Percentiles rank a stretch among this genome's conserved stretches.
Evolutionary conservation across 2,329 filamentous ascomycete species (phyloP).

Genomic region (Penicillium brevicompactum): DNA sequence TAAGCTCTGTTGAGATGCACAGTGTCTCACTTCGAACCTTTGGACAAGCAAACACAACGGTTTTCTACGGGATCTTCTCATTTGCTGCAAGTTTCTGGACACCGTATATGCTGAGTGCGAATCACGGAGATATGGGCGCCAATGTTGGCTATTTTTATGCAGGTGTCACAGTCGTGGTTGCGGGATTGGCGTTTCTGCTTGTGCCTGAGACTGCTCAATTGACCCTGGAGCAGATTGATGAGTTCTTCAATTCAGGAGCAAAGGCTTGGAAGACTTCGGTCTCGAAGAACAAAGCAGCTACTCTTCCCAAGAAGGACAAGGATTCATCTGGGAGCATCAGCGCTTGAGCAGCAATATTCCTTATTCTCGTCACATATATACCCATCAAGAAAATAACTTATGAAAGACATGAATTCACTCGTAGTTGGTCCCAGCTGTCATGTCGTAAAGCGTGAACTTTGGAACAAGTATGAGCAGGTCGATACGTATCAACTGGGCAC

Average conservation of each 20-base stretch:
- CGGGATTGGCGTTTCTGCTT: conserved; percentile 18
- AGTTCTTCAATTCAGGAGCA: conserved; percentile 22
- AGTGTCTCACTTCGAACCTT: conserved; percentile 27
- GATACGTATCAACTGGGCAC: too few relatives aligned
- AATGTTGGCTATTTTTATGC: conserved; percentile 35
- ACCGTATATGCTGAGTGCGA: conserved; percentile 23
- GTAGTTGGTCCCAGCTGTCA: too few relatives aligned
- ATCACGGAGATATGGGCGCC: conserved; percentile 28
- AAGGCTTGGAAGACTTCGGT: conserved; percentile 29
- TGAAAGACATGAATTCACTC: not conserved
- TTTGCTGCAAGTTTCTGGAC: conserved; percentile 26
- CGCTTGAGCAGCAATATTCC: not conserved
- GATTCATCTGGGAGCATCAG: not conserved
- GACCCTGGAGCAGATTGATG: conserved; percentile 33
- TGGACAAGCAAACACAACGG: conserved; percentile 26
- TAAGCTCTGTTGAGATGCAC: conserved; percentile 27
- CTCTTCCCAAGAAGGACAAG: not conserved
- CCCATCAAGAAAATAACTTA: too few relatives aligned
- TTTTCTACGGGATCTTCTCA: conserved; percentile 22
- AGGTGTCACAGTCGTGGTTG: conserved; percentile 21
- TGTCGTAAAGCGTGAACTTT: too few relatives aligned
- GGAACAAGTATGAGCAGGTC: too few relatives aligned
- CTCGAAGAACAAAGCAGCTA: conserved; percentile 17
- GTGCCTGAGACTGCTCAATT: conserved; percentile 30
- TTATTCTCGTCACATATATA: not conserved